A percentile compares a stretch with the other conserved stretches of the same genome.
phyloP scores from a whole-genome alignment of 2,329 filamentous ascomycete species.

The Exophiala sp. region DNA sequence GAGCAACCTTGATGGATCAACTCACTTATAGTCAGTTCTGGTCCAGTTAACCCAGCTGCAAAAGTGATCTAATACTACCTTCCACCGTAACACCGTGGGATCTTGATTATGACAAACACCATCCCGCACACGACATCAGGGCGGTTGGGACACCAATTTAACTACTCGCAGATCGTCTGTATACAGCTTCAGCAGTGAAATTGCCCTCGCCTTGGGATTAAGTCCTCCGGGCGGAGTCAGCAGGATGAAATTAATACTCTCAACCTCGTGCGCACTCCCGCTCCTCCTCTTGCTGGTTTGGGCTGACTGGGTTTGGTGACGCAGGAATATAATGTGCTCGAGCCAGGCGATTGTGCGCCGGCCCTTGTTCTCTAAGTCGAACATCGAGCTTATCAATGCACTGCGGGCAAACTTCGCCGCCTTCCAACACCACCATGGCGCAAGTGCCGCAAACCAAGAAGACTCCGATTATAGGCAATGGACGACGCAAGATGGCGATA shows the following conservation, averaged over 20 bases:
- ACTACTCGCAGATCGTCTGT: background rate
- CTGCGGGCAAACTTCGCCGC: constrained; percentile 76
- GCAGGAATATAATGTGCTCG: constrained; percentile 75
- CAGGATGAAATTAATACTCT: constrained; percentile 76
- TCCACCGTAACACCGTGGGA: too few species aligned
- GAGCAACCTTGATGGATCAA: background rate
- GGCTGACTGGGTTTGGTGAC: background rate
- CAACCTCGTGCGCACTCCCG: constrained; percentile 63
- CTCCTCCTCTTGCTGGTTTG: background rate
- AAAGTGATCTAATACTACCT: too few species aligned
- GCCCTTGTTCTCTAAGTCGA: constrained; percentile 72
- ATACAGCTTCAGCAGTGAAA: background rate
- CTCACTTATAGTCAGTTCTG: too few species aligned
- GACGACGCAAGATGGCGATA: constrained; percentile 59
- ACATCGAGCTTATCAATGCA: constrained; percentile 84
- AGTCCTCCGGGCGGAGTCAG: background rate
- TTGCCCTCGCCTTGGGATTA: background rate
- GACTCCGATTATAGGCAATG: constrained; percentile 44
- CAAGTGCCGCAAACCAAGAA: constrained; percentile 11
- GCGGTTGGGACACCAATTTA: too few species aligned
- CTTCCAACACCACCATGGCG: constrained; percentile 55
- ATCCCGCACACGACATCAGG: too few species aligned
- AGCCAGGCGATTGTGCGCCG: constrained; percentile 79
- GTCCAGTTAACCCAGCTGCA: too few species aligned
- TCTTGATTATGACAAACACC: too few species aligned